phyloP scores from a whole-genome alignment of 805 yeast genomes.

The Ascoidea asiatica region DNA sequence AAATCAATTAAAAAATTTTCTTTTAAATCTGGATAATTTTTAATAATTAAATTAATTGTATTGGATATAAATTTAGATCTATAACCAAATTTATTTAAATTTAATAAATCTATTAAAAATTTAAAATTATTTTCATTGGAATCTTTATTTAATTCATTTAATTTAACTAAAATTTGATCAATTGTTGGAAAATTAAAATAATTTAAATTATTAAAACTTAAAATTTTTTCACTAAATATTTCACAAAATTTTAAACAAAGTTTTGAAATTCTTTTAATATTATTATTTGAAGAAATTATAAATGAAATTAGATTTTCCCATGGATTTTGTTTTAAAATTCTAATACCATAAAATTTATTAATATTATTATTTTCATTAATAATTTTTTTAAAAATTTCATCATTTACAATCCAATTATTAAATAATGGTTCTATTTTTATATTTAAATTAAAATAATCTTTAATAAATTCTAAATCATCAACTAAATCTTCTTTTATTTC shows the following conservation, averaged over 20 bases:
- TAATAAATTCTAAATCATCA: slow-evolving; percentile 30
- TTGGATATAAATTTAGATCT: slow-evolving; percentile 77
- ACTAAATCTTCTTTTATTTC: slow-evolving; percentile 9
- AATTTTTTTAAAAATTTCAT: slow-evolving; percentile 29
- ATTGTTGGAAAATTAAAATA: slow-evolving; percentile 66
- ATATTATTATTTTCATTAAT: slow-evolving; percentile 11
- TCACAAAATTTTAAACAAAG: slow-evolving; percentile 76
- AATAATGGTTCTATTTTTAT: slow-evolving; percentile 42
- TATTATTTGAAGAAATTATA: slow-evolving; percentile 92
- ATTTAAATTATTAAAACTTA: slow-evolving; percentile 34
- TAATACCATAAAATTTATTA: slow-evolving; percentile 45
- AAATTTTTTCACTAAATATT: slow-evolving; percentile 54
- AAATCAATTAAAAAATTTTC: slow-evolving; percentile 20
- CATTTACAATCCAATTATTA: slow-evolving; percentile 45
- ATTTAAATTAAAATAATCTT: slow-evolving; percentile 59
- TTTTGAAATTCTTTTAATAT: slow-evolving; percentile 81
- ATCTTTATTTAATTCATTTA: no score
- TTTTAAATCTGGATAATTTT: slow-evolving; percentile 14
- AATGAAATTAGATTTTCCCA: slow-evolving; percentile 91
- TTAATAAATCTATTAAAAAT: background rate
- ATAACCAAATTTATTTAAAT: slow-evolving; percentile 51
- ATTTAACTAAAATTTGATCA: slow-evolving; percentile 28
- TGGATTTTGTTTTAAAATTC: slow-evolving; percentile 87
- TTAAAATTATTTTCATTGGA: slow-evolving; percentile 5
- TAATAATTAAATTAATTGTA: slow-evolving; percentile 49